These are phyloP conservation scores for Lepraria neglecta DNA, from an alignment of 495 filamentous ascomycete species.

Conservation along the genomic window DNA sequence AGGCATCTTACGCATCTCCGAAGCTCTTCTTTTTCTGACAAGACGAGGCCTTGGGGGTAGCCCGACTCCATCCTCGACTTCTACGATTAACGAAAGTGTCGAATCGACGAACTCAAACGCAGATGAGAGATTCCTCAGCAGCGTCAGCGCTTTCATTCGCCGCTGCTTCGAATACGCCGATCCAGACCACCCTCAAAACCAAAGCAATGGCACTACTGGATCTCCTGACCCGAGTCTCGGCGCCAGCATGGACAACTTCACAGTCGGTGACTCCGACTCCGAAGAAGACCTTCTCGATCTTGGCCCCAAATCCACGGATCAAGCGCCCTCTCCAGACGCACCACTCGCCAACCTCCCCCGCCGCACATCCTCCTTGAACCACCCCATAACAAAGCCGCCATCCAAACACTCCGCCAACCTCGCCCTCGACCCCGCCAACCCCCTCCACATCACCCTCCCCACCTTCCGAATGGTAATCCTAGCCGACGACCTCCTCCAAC, in stretches of 20 bases:
- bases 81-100: slow-evolving; percentile 32
- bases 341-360: slow-evolving; percentile 17
- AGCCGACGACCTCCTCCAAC: slow-evolving; percentile 88
- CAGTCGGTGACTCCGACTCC: slow-evolving; percentile 70
- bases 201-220: slow-evolving; percentile 30
- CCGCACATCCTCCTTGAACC: slow-evolving; percentile 22
- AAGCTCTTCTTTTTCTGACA: slow-evolving; percentile 87
- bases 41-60: slow-evolving; percentile 74
- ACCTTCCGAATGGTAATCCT: slow-evolving; percentile 98
- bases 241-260: slow-evolving; percentile 56
- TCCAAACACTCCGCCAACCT: slow-evolving; percentile 57
- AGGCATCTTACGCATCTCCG: slow-evolving; percentile 89
- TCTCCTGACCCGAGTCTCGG: slow-evolving; percentile 28
- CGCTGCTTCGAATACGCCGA: slow-evolving; percentile 98
- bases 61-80: slow-evolving; percentile 45
- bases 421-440: slow-evolving; percentile 85
- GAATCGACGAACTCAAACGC: slow-evolving; percentile 37
- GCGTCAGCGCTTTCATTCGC: slow-evolving; percentile 89
- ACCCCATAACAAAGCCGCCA: slow-evolving; percentile 20
- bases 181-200: slow-evolving; percentile 68
- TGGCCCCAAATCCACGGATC: slow-evolving; percentile 30
- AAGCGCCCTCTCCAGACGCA: slow-evolving; percentile 11
- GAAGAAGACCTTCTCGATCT: slow-evolving; percentile 65
- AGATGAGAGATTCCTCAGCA: slow-evolving; percentile 80
- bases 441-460: slow-evolving; percentile 90